phyloP scores from a whole-genome alignment of 2,329 filamentous ascomycete species.

The Tolypocladium cylindrosporum region DNA sequence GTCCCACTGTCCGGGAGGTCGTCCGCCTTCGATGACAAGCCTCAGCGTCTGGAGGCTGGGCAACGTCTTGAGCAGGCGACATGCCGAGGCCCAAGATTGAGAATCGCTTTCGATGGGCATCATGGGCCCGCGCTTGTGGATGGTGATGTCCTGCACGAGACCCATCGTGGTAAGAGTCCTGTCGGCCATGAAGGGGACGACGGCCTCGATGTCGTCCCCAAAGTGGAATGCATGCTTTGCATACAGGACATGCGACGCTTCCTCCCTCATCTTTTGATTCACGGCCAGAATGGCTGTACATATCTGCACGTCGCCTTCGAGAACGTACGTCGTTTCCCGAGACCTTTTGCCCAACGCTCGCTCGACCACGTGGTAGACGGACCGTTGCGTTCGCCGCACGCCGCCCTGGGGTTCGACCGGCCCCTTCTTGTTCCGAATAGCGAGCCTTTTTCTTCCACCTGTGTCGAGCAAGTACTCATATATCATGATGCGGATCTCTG shows the following conservation, averaged over 20 bases:
- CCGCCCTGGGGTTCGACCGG: too few species aligned
- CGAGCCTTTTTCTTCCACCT: conserved; percentile 24
- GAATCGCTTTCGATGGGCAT: conserved; percentile 21
- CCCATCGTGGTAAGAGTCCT: conserved; percentile 37
- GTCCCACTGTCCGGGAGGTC: conserved; percentile 40
- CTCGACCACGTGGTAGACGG: conserved; percentile 31
- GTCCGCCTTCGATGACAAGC: conserved; percentile 45
- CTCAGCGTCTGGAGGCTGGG: conserved; percentile 31
- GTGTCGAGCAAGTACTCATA: conserved; percentile 34
- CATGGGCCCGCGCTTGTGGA: conserved; percentile 46
- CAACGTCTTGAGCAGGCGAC: conserved; percentile 32
- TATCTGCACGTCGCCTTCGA: conserved; percentile 15
- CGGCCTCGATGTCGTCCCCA: conserved; percentile 47
- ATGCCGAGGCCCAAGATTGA: conserved; percentile 45
- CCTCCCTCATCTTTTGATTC: conserved; percentile 39
- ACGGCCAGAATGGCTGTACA: conserved; percentile 35
- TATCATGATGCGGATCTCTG: conserved; percentile 32
- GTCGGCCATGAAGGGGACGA: conserved; percentile 49
- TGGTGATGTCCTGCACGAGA: conserved; percentile 36
- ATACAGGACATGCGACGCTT: conserved; percentile 48
- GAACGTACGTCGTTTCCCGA: conserved; percentile 43
- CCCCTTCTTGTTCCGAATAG: conserved; percentile 23
- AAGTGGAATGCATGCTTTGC: conserved; percentile 48
- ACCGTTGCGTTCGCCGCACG: conserved; percentile 12
- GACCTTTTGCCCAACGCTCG: conserved; percentile 28